A percentile compares a stretch with the other conserved stretches of the same genome.
phyloP scores from a whole-genome alignment of 2,329 filamentous ascomycete species.

The Phoma sp. region DNA sequence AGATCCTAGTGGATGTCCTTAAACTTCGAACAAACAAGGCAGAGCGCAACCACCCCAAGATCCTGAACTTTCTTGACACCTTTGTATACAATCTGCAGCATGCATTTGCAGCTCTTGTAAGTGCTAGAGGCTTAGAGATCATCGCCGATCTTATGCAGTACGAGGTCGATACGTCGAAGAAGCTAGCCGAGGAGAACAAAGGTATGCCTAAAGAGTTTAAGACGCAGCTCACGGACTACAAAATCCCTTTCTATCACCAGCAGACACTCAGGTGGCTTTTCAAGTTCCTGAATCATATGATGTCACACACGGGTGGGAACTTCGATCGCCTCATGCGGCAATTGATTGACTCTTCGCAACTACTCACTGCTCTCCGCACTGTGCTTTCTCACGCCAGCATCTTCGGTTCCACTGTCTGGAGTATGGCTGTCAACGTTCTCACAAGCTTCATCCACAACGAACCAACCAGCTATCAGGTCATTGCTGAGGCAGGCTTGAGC shows the following conservation, averaged over 20 bases:
- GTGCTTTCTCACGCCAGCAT: slow-evolving; percentile 79
- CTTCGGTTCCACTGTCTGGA: slow-evolving; percentile 96
- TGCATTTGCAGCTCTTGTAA: slow-evolving; percentile 82
- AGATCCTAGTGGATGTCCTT: slow-evolving; percentile 87
- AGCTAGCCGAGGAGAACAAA: slow-evolving; percentile 68
- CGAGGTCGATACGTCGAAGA: slow-evolving; percentile 74
- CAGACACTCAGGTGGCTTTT: slow-evolving; percentile 92
- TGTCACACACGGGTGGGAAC: slow-evolving; percentile 80
- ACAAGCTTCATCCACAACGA: slow-evolving; percentile 99
- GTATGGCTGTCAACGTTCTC: slow-evolving; percentile 86
- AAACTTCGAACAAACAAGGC: slow-evolving; percentile 81
- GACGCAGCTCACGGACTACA: slow-evolving; percentile 87
- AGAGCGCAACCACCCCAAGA: slow-evolving; percentile 80
- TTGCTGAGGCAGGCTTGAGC: slow-evolving; percentile 91
- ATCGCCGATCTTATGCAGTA: slow-evolving; percentile 85
- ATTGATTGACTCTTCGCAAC: slow-evolving; percentile 87
- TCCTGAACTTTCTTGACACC: slow-evolving; percentile 86
- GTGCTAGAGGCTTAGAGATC: slow-evolving; percentile 83
- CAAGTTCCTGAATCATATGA: slow-evolving; percentile 95
- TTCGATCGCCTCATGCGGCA: slow-evolving; percentile 91
- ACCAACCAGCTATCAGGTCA: slow-evolving; percentile 94
- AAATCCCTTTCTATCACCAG: slow-evolving; percentile 91
- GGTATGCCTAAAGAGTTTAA: slow-evolving; percentile 75
- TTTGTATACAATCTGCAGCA: slow-evolving; percentile 85
- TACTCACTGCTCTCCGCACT: slow-evolving; percentile 77